Percentiles rank a stretch among this genome's conserved stretches.
phyloP scores from a whole-genome alignment of 179 eudicot genomes.

The Silene coronaria region DNA sequence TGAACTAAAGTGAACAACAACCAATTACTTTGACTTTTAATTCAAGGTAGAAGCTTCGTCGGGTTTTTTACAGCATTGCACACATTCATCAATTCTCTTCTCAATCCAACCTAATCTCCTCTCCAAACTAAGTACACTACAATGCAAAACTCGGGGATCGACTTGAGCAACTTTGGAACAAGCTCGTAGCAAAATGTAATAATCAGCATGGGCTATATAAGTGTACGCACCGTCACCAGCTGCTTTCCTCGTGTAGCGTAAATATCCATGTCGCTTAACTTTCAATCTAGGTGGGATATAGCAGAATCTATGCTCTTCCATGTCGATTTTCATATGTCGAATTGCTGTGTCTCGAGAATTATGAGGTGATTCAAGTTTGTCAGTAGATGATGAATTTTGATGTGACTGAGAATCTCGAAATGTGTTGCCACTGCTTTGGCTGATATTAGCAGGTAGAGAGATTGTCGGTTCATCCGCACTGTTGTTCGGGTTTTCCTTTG shows the following conservation, averaged over 20 bases:
- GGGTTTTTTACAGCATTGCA: slow-evolving; percentile 23
- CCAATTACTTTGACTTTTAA: slow-evolving; percentile 14
- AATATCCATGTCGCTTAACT: slow-evolving; percentile 45
- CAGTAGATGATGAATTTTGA: background rate
- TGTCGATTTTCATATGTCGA: slow-evolving; percentile 48
- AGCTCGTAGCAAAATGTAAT: slow-evolving; percentile 68
- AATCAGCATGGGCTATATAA: slow-evolving; percentile 78
- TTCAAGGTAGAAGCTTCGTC: slow-evolving; percentile 22
- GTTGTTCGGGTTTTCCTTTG: slow-evolving; percentile 23
- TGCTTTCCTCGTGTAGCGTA: slow-evolving; percentile 54
- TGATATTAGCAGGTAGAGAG: slow-evolving; percentile 15
- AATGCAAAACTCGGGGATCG: slow-evolving; percentile 65
- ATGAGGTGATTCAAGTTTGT: slow-evolving; percentile 16
- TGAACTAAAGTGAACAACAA: background rate
- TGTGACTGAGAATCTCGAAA: slow-evolving; percentile 3
- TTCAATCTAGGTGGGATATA: slow-evolving; percentile 70
- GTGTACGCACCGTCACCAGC: slow-evolving; percentile 44
- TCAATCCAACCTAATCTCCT: slow-evolving; percentile 67
- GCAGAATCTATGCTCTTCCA: slow-evolving; percentile 66
- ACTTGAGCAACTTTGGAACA: slow-evolving; percentile 69
- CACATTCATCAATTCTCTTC: slow-evolving; percentile 46
- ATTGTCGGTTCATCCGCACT: slow-evolving; percentile 17
- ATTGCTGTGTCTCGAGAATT: slow-evolving; percentile 32
- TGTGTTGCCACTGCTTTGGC: background rate
- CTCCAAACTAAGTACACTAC: slow-evolving; percentile 62